Conservation (phyloP, 2,329 filamentous ascomycete genomes). For the Bipolaris gigantea region DNA sequence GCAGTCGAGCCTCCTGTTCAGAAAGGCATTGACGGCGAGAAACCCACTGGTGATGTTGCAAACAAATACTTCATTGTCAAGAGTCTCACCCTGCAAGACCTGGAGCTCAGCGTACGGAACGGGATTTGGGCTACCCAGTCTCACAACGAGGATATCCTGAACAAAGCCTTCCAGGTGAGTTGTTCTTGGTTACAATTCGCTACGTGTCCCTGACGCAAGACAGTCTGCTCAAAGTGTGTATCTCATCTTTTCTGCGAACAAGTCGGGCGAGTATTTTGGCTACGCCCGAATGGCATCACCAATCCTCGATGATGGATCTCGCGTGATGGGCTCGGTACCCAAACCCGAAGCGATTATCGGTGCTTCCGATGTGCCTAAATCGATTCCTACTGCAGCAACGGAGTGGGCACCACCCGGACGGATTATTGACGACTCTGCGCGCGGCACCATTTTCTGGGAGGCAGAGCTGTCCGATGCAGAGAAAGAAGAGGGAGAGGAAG, state of each 20-base stretch:
- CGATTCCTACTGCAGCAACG: conserved; percentile 77
- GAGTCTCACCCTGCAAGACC: conserved; percentile 85
- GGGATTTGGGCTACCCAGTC: conserved; percentile 93
- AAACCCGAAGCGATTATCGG: conserved; percentile 59
- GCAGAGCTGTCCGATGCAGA: conserved; percentile 64
- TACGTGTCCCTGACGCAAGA: conserved; percentile 17
- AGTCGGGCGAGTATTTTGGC: conserved; percentile 95
- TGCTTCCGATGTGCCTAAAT: conserved; percentile 71
- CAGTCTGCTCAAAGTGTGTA: conserved; percentile 83
- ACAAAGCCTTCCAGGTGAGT: conserved; percentile 77
- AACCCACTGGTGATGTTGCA: conserved; percentile 33
- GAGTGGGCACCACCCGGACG: conserved; percentile 77
- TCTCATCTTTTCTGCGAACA: conserved; percentile 93
- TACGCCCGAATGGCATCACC: conserved; percentile 88
- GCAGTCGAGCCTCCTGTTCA: conserved; percentile 12
- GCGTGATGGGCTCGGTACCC: conserved; percentile 55
- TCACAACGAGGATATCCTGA: conserved; percentile 85
- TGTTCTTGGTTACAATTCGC: no score
- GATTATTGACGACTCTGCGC: conserved; percentile 88
- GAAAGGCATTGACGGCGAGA: conserved; percentile 16
- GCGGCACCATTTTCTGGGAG: conserved; percentile 98
- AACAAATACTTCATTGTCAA: conserved; percentile 93
- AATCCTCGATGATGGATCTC: conserved; percentile 72
- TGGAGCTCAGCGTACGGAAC: conserved; percentile 84
- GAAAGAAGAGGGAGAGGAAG: conserved; percentile 49